Conservation (phyloP, 1,284 basidiomycete species). For the Lentinula novae-zelandiae region DNA sequence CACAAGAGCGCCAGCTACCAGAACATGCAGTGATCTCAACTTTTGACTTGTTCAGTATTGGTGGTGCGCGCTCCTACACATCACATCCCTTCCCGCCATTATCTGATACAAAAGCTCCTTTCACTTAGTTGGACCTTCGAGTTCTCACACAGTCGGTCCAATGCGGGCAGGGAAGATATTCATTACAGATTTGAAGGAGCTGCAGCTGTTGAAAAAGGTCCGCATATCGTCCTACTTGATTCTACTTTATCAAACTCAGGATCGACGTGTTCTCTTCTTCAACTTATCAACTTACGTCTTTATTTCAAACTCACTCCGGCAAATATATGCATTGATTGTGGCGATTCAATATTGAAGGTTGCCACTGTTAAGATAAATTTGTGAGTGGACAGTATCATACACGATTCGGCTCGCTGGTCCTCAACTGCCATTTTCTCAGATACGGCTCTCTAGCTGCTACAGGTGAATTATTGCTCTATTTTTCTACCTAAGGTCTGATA, state of each 20-base stretch:
- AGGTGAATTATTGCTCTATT: conserved; percentile 36
- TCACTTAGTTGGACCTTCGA: conserved; percentile 39
- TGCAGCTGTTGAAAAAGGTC: conserved; percentile 72
- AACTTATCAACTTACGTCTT: not conserved
- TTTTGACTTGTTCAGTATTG: conserved; percentile 93
- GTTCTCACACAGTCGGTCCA: conserved; percentile 71
- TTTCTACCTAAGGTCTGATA: not conserved
- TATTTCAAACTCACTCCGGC: not conserved
- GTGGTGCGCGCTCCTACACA: conserved; percentile 49
- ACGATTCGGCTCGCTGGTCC: not conserved
- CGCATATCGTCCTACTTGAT: conserved; percentile 9
- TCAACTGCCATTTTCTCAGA: conserved; percentile 29
- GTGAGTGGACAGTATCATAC: conserved; percentile 35
- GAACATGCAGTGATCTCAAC: conserved; percentile 93
- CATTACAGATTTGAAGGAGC: conserved; percentile 69
- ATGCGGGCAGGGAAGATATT: conserved; percentile 93
- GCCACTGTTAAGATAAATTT: conserved; percentile 82
- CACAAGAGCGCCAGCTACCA: not conserved
- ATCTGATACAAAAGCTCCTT: conserved; percentile 18
- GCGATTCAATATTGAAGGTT: conserved; percentile 41
- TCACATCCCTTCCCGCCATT: conserved; percentile 18
- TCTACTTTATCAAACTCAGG: not conserved
- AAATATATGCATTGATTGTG: not conserved
- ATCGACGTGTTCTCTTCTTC: not conserved
- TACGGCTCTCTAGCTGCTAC: conserved; percentile 80